Base-by-base conservation (phyloP, 495 filamentous ascomycete species). In the Margaritispora aquatica region DNA sequence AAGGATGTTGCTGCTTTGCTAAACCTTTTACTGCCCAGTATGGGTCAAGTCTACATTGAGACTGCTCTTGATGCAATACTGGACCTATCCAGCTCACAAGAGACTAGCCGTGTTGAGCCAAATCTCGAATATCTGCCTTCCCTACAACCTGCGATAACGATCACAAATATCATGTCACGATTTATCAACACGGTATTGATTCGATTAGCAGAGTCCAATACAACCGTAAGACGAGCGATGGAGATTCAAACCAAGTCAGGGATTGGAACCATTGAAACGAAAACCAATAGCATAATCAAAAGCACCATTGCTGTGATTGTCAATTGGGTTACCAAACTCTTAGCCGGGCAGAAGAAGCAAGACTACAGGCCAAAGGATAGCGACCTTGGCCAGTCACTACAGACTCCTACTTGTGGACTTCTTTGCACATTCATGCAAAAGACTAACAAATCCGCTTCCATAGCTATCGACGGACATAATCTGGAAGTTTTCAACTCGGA, bases 11-110 rank as follows among this genome's bases (percentile, higher is more conserved):
- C 84, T n/a, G 84, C 89, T 58, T 79, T 97, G 19, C 76, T 97
- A 41, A 88, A 86, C 69, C 83, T 97, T 8, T 82, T 99, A 1
- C 80, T 97, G 23, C 83, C 85, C 17, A 87, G 88, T 60, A 94
- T 97, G 88, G 92, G 90, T 53, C 91, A 95, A 65, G 87, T 92
- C 36, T 99, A 97, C 66, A 77, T 99, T 26, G 95, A 99, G 66
- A 93, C 96, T 1, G 89, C 89, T 27, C 81, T 99, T 4, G 94
- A 97, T 66, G 89, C 92, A 57, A 88, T 88, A 41, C 77, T 87
- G 50, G 90, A 96, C 66, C 74, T 78, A 52, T 86, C 90, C 55
- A 77, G 84, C 13, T 77, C 87, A 2, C 89, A 94, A 67, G 90
- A 96, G 68, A 81, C 77, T 53, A 71, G 78, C 17, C 96, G 89